phyloP scores from a whole-genome alignment of 495 filamentous ascomycete genomes.

The Lophium mytilinum region DNA sequence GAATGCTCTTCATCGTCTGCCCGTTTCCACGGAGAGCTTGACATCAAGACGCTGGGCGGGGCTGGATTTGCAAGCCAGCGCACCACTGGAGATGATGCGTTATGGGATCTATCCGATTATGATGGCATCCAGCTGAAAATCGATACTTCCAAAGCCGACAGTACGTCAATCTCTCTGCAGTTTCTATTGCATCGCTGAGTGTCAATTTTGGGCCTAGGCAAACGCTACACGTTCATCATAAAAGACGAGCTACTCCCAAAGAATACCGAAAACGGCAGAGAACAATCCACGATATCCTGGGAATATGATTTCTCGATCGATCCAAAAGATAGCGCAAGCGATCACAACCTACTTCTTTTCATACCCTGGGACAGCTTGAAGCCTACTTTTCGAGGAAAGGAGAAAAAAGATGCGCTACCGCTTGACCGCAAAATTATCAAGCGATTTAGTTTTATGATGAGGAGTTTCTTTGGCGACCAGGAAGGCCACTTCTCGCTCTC shows the following conservation, averaged over 20 bases:
- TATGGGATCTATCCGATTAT: conserved; percentile 33
- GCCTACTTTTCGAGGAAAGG: conserved; percentile 63
- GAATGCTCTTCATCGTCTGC: conserved; percentile 29
- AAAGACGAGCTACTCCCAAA: conserved; percentile 56
- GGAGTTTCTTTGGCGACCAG: conserved; percentile 70
- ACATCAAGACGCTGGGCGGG: conserved; percentile 66
- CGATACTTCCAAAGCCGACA: conserved; percentile 31
- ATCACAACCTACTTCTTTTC: conserved; percentile 31
- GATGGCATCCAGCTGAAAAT: conserved; percentile 27
- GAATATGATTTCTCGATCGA: conserved; percentile 44
- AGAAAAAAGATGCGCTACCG: conserved; percentile 45
- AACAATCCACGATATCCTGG: conserved; percentile 52
- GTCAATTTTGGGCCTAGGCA: conserved; percentile 26
- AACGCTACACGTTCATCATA: conserved; percentile 61
- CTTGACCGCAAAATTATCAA: conserved; percentile 53
- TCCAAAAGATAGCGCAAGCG: conserved; percentile 8
- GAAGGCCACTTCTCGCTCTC: conserved; percentile 58
- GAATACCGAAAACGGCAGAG: conserved; percentile 49
- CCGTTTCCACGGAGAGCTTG: conserved; percentile 58
- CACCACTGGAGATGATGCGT: conserved; percentile 36
- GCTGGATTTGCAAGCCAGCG: conserved; percentile 78
- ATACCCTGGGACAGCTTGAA: conserved; percentile 55
- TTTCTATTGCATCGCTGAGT: not conserved
- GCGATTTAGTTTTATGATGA: conserved; percentile 64
- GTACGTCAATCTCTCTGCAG: conserved; percentile 20